Evolutionary conservation across 2,329 filamentous ascomycete species (phyloP).

Genomic region (Lasiodiplodia theobromae): DNA sequence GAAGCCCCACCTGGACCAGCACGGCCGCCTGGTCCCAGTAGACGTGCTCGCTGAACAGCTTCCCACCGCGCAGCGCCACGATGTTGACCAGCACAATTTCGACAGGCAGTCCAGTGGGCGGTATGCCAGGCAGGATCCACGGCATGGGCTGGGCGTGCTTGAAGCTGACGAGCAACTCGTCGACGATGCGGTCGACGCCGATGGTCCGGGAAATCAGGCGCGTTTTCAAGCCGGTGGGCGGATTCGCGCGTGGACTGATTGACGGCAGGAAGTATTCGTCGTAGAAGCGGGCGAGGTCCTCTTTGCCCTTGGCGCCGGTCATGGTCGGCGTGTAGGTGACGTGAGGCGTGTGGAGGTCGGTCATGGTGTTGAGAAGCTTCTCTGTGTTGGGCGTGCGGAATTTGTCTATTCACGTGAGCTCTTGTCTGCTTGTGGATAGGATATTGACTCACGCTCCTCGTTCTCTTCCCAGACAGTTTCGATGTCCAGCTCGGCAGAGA

Average conservation of each 20-base stretch:
- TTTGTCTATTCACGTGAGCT: conserved; percentile 39
- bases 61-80: conserved; percentile 61
- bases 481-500: conserved; percentile 58
- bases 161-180: conserved; percentile 65
- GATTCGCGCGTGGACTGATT: conserved; percentile 41
- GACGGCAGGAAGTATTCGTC: conserved; percentile 61
- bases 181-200: conserved; percentile 65
- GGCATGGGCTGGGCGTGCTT: conserved; percentile 63
- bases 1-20: conserved; percentile 63
- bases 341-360: conserved; percentile 44
- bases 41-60: conserved; percentile 63
- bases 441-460: conserved; percentile 40
- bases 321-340: conserved; percentile 55
- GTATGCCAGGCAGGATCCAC: conserved; percentile 67
- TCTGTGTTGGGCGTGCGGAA: conserved; percentile 45
- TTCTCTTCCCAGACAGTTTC: conserved; percentile 55
- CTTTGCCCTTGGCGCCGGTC: conserved; percentile 52
- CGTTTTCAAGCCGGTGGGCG: conserved; percentile 54
- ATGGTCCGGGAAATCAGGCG: conserved; percentile 65
- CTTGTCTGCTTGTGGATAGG: conserved; percentile 27
- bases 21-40: conserved; percentile 71
- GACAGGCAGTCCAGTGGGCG: conserved; percentile 63
- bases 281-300: conserved; percentile 61
- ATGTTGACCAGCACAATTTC: conserved; percentile 65
- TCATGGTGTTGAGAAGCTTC: conserved; percentile 49